Evolutionary conservation across 1,139 yeast species (phyloP).

Genomic region (Lodderomyces orthopsilosis): DNA sequence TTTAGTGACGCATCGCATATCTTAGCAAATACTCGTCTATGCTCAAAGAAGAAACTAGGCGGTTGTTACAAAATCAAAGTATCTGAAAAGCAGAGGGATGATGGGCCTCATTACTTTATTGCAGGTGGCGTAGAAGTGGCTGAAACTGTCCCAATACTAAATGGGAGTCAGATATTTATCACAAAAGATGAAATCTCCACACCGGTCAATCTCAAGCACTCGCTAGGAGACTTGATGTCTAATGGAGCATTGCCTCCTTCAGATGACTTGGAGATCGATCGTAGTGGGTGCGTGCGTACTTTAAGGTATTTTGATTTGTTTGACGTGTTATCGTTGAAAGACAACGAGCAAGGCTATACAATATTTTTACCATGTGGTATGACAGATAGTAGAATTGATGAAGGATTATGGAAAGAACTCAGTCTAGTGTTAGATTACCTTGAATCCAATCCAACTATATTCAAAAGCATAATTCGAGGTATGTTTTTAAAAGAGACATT

Average conservation of each 20-base stretch:
- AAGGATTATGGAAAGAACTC: slow-evolving; percentile 58
- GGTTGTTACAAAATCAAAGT: slow-evolving; percentile 45
- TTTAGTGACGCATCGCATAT: slow-evolving; percentile 14
- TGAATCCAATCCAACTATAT: slow-evolving; percentile 47
- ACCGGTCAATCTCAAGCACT: slow-evolving; percentile 35
- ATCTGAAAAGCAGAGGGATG: slow-evolving; percentile 37
- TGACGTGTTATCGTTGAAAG: slow-evolving; percentile 39
- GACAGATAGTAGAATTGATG: slow-evolving; percentile 1
- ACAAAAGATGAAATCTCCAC: slow-evolving; percentile 52
- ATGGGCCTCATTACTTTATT: slow-evolving; percentile 35
- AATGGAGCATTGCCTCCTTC: slow-evolving; percentile 31
- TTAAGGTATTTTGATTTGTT: slow-evolving; percentile 31
- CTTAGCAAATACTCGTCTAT: slow-evolving; percentile 30
- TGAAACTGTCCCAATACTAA: slow-evolving; percentile 42
- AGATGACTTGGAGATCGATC: slow-evolving; percentile 33
- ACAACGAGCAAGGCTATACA: slow-evolving; percentile 64
- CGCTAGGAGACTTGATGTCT: slow-evolving; percentile 39
- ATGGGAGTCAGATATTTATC: slow-evolving; percentile 59
- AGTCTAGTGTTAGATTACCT: slow-evolving; percentile 65
- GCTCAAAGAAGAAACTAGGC: slow-evolving; percentile 35
- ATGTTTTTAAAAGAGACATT: slow-evolving; percentile 61
- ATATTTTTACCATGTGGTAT: slow-evolving; percentile 72
- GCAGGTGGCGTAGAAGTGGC: slow-evolving; percentile 46
- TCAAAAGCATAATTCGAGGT: slow-evolving; percentile 53
- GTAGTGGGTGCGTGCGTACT: slow-evolving; percentile 36